Evolutionary conservation across 192 early-diverging fungal species (phyloP).

Genomic region (Anaeromyces robustus): DNA sequence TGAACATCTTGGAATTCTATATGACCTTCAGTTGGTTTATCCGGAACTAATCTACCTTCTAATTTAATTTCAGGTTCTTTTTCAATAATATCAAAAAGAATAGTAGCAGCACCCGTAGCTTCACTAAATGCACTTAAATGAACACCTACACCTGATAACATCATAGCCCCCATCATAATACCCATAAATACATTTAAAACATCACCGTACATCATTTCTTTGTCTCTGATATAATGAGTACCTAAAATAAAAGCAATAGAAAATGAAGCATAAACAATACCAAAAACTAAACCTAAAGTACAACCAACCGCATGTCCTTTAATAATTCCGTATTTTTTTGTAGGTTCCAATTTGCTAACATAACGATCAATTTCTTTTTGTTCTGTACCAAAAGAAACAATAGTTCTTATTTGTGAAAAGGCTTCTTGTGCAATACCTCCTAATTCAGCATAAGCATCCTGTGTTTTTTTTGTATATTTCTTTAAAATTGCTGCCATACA

Average conservation of each 20-base stretch:
- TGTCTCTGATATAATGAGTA: conserved; percentile 21
- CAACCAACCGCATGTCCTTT: neutral
- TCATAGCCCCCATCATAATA: conserved; percentile 70
- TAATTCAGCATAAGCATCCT: conserved; percentile 67
- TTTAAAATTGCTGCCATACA: conserved; percentile 40
- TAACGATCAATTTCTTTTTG: conserved; percentile 51
- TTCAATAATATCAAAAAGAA: conserved; percentile 67
- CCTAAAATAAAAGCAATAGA: conserved; percentile 37
- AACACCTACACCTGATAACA: conserved; percentile 52
- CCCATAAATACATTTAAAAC: conserved; percentile 79
- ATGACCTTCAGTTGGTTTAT: conserved; percentile 29
- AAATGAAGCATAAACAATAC: conserved; percentile 14
- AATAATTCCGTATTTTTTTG: neutral
- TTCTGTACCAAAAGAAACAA: conserved; percentile 70
- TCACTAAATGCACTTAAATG: conserved; percentile 56
- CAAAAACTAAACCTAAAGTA: neutral
- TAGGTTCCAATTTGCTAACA: conserved; percentile 9
- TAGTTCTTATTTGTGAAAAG: conserved; percentile 67
- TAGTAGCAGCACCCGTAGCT: conserved; percentile 66
- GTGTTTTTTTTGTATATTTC: conserved; percentile 22
- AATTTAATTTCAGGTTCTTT: conserved; percentile 31
- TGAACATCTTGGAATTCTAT: conserved; percentile 61
- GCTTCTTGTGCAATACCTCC: conserved; percentile 78
- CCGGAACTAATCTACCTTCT: conserved; percentile 11
- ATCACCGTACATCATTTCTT: conserved; percentile 17